These are phyloP conservation scores for Pholiota molesta DNA, from an alignment of 768 basidiomycete species.

Conservation along the genomic window DNA sequence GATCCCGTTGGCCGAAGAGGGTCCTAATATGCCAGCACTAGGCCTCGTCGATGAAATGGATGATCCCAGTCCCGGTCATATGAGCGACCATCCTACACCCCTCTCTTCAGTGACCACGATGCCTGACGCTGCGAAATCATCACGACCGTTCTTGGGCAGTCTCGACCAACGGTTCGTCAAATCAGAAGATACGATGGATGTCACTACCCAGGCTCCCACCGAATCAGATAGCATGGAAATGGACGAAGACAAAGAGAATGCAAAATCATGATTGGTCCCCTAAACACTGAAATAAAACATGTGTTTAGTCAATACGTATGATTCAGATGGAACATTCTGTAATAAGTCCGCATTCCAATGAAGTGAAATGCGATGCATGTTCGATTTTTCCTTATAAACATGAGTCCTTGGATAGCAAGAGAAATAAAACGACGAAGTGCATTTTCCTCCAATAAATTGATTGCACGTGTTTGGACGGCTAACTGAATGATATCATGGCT, in stretches of 20 bases:
- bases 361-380: no score
- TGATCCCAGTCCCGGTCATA: constrained; percentile 81
- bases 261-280: constrained; percentile 24
- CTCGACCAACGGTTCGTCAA: constrained; percentile 69
- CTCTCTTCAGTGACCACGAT: constrained; percentile 64
- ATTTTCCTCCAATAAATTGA: no score
- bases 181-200: constrained; percentile 37
- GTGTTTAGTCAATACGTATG: no score
- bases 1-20: constrained; percentile 30
- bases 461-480: no score
- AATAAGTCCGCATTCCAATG: no score
- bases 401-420: no score
- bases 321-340: no score
- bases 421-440: no score
- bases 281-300: no score
- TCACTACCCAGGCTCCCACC: constrained; percentile 3
- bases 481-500: no score
- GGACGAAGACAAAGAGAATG: constrained; percentile 61
- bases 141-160: constrained; percentile 56
- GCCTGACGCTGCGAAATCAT: constrained; percentile 25
- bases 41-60: constrained; percentile 88
- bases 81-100: constrained; percentile 79
- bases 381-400: no score
- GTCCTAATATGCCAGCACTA: constrained; percentile 52
- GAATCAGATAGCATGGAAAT: constrained; percentile 39